phyloP scores from a whole-genome alignment of 495 filamentous ascomycete species.

The Massariosphaeria phaeospora region DNA sequence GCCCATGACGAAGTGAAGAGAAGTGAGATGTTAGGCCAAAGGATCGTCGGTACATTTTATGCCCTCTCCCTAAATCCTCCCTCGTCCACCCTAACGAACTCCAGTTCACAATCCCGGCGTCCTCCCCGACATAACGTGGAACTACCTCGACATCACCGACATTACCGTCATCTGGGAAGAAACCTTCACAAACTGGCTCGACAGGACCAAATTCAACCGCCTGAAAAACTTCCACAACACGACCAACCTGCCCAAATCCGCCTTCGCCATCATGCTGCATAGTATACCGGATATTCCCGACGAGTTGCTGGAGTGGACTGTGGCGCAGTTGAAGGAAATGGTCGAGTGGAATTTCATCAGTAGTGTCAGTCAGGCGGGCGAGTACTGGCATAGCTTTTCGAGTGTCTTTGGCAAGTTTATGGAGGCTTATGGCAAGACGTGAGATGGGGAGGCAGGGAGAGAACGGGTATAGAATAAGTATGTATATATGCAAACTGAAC shows the following conservation, averaged over 20 bases:
- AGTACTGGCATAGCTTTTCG: constrained; percentile 25
- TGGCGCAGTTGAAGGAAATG: constrained; percentile 16
- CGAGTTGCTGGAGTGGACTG: constrained; percentile 21
- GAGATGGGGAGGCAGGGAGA: too few species aligned
- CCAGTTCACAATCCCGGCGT: constrained; percentile 25
- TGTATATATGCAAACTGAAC: too few species aligned
- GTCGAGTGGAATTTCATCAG: constrained; percentile 13
- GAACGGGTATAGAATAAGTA: too few species aligned
- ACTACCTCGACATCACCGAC: constrained; percentile 27
- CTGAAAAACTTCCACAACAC: constrained; percentile 2
- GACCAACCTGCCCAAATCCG: background rate
- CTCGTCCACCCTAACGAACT: background rate
- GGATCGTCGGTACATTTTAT: constrained; percentile 15
- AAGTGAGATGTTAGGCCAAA: constrained; percentile 14
- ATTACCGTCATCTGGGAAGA: constrained; percentile 29
- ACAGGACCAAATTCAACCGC: constrained; percentile 4
- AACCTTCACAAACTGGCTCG: constrained; percentile 15
- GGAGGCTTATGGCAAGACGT: constrained; percentile 1
- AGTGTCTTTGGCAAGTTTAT: constrained; percentile 14
- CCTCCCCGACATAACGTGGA: constrained; percentile 15
- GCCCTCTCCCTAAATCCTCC: background rate
- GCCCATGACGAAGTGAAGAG: constrained; percentile 32
- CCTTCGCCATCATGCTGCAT: constrained; percentile 23
- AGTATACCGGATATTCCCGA: constrained; percentile 13
- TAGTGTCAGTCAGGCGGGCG: background rate